phyloP scores from a whole-genome alignment of 176 grass and related monocot genomes.

The Ampelocalamus luodianensis region DNA sequence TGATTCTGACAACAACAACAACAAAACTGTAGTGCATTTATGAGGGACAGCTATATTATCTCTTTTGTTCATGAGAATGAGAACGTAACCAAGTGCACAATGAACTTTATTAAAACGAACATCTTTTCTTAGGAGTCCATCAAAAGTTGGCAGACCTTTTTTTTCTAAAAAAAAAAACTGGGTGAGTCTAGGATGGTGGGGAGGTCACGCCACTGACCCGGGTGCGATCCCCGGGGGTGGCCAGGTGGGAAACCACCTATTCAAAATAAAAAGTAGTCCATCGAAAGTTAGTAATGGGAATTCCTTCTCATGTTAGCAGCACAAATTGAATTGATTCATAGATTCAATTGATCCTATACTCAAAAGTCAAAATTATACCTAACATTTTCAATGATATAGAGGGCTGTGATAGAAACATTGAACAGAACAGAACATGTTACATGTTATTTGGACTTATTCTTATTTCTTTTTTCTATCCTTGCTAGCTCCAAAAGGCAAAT shows the following conservation, averaged over 20 bases:
- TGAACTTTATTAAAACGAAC: not conserved
- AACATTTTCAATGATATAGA: slow-evolving; percentile 14
- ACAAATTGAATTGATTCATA: not conserved
- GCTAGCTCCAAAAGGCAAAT: slow-evolving; percentile 79
- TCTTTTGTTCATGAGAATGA: not conserved
- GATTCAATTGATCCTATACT: not conserved
- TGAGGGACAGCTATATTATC: not conserved
- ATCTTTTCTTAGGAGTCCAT: not conserved
- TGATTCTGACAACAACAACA: not conserved
- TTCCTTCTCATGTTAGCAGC: not conserved
- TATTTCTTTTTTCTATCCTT: slow-evolving; percentile 37
- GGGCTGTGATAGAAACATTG: not conserved
- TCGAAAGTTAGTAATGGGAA: not conserved
- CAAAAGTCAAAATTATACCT: slow-evolving; percentile 3
- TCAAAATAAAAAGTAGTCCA: not conserved
- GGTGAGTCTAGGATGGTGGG: not conserved
- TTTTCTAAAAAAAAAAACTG: not conserved
- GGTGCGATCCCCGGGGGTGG: not conserved
- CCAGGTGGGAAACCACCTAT: not conserved
- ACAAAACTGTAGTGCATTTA: not conserved
- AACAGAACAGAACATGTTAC: not conserved
- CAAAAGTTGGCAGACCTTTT: not conserved
- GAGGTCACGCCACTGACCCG: not conserved
- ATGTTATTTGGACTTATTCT: slow-evolving; percentile 19
- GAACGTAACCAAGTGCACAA: not conserved